These are phyloP conservation scores for Candida namnaoensis DNA, from an alignment of 805 yeast genomes.

Conservation along the genomic window DNA sequence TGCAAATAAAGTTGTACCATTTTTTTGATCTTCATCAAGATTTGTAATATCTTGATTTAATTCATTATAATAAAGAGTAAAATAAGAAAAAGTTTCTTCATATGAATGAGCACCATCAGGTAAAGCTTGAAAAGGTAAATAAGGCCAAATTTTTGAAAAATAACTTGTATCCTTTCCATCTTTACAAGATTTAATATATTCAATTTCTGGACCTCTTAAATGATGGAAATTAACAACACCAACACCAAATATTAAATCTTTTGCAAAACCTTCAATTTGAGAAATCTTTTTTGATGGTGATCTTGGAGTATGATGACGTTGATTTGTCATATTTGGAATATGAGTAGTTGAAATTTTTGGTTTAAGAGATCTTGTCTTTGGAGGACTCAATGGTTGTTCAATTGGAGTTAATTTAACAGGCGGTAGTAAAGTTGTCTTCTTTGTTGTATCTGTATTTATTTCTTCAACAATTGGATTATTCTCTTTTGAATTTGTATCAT, in stretches of 20 bases:
- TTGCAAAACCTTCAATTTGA: conserved; percentile 10
- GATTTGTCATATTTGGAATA: neutral
- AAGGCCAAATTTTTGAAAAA: conserved; percentile 57
- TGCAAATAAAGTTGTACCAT: conserved; percentile 75
- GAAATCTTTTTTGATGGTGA: conserved; percentile 10
- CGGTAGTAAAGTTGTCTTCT: too few species aligned
- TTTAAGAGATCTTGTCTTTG: neutral
- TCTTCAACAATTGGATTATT: too few species aligned
- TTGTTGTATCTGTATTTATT: too few species aligned
- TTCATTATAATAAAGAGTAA: conserved; percentile 71
- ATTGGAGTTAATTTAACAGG: too few species aligned
- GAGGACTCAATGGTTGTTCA: neutral
- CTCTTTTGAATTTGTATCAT: too few species aligned
- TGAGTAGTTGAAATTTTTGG: neutral
- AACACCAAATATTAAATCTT: conserved; percentile 58
- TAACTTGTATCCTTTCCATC: conserved; percentile 25
- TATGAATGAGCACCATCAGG: conserved; percentile 95
- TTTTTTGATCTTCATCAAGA: conserved; percentile 26
- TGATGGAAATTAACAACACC: conserved; percentile 93
- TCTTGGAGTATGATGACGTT: neutral
- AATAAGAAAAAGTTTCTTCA: conserved; percentile 89
- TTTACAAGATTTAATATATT: conserved; percentile 65
- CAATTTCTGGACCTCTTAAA: conserved; percentile 88
- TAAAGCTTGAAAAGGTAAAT: conserved; percentile 85
- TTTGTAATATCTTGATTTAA: conserved; percentile 15